Evolutionary conservation across 106 monocot species (phyloP), one percentile per base, ranked within the genome.

Genomic region (Chionographis japonica): DNA sequence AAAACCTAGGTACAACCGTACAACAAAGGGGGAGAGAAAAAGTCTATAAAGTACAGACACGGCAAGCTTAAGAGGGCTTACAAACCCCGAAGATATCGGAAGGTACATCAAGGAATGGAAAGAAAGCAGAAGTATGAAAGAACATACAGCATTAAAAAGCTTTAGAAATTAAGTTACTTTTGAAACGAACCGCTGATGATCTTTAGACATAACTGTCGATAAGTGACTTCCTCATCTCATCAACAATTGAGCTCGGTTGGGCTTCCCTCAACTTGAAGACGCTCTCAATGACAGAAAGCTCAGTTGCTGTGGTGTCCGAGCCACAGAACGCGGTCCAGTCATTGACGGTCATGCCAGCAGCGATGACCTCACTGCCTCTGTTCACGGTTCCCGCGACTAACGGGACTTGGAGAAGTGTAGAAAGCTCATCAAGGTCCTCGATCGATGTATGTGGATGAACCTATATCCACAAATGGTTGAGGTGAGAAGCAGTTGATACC

Each of bases 311-410:
- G 19, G 97, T 97, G 84, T 97, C 92, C 0, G 89, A 81, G 9
- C 97, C 97, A 61, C 97, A 97, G 71, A 97, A 92, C 14, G 92
- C 89, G 3, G 92, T 87, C 97, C 97, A 97, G 57, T 97, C 97
- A 51, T 95, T 92, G 20, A 92, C 92, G 2, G 82, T 85, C 84
- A 97, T 80, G n/a, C 95, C 95, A 1, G 89, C 86, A 10, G 89
- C 92, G 50, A 97, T 80, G 36, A 97, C 95, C 40, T 97, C 95
- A 40, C 95, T 97, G 2, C 95, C 95, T 60, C 95, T 62, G 79
- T 97, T 97, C 55, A 97, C 89, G 3, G 95, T 97, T 37, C 91
- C 95, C 0, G 95, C 95, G 8, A 95, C 95, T 15, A 95, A 75
- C 0, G 95, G 95, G 46, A 97, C 95, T 77, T 97, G 95, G 4